These are phyloP conservation scores for Priceomyces fermenticarens DNA, from an alignment of 805 yeast species.

Conservation along the genomic window DNA sequence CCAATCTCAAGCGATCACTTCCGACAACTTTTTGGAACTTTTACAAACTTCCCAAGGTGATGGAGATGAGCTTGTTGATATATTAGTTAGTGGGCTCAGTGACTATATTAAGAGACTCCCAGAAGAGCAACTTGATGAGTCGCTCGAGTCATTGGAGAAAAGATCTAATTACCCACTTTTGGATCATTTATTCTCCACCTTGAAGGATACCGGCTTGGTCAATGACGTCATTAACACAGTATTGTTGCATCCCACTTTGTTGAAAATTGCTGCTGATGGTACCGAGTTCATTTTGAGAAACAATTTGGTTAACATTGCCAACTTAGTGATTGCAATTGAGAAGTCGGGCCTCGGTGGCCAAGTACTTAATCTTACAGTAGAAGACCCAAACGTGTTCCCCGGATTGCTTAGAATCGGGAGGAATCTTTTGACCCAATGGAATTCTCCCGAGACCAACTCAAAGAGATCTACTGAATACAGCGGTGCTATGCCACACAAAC, in stretches of 20 bases:
- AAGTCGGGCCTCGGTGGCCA: conserved; percentile 23
- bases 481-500: neutral
- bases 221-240: conserved; percentile 19
- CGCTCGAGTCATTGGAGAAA: neutral
- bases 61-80: conserved; percentile 1
- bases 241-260: conserved; percentile 18
- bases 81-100: conserved; percentile 1
- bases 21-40: too few relatives aligned
- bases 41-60: neutral
- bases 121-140: neutral
- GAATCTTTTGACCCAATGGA: conserved; percentile 18
- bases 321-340: conserved; percentile 21
- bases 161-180: conserved; percentile 21
- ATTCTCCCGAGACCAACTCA: conserved; percentile 12
- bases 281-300: conserved; percentile 17
- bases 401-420: conserved; percentile 21
- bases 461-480: conserved; percentile 3
- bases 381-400: conserved; percentile 22
- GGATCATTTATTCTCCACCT: conserved; percentile 16
- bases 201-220: conserved; percentile 21
- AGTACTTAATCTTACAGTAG: conserved; percentile 17
- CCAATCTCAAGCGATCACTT: too few relatives aligned
- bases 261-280: conserved; percentile 17
- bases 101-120: conserved; percentile 1
- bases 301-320: conserved; percentile 18